Percentiles rank a stretch among this genome's conserved stretches.
These are phyloP conservation scores for Calonectria honghensis DNA, from an alignment of 2,329 filamentous ascomycete species.

Conservation along the genomic window DNA sequence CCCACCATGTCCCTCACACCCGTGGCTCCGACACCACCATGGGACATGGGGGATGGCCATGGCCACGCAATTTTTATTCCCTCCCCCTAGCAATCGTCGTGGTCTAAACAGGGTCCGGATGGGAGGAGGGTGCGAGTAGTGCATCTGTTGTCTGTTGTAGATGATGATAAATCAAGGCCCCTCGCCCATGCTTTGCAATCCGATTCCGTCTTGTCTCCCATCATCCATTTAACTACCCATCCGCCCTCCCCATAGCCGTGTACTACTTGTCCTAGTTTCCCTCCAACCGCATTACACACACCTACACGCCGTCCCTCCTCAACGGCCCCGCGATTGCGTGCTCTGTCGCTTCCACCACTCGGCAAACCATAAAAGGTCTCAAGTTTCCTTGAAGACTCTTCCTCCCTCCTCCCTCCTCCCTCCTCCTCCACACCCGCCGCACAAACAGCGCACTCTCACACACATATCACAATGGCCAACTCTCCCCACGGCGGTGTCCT, in stretches of 20 bases:
- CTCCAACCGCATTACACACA: conserved; percentile 29
- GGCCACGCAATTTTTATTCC: conserved; percentile 52
- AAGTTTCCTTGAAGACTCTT: conserved; percentile 31
- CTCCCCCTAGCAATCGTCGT: conserved; percentile 44
- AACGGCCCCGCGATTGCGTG: conserved; percentile 59
- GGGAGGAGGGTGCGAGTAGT: conserved; percentile 50
- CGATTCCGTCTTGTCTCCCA: conserved; percentile 29
- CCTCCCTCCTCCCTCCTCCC: conserved; percentile 23
- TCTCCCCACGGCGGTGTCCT: conserved; percentile 92
- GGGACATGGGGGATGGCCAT: conserved; percentile 35
- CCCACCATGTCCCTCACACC: conserved; percentile 35
- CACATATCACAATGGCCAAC: conserved; percentile 75
- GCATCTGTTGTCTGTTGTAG: conserved; percentile 2
- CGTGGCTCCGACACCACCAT: conserved; percentile 28
- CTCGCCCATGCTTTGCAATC: conserved; percentile 39
- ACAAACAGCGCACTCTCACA: conserved; percentile 31
- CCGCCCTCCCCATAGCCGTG: not conserved
- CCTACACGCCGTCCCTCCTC: conserved; percentile 47
- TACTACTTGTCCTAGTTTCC: conserved; percentile 33
- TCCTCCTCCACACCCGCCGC: not conserved
- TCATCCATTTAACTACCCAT: conserved; percentile 29
- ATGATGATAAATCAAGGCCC: conserved; percentile 49
- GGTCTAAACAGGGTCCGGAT: conserved; percentile 43
- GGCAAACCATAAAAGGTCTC: conserved; percentile 39
- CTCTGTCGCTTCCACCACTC: conserved; percentile 47